These are phyloP conservation scores for Talaromyces sp. DNA, from an alignment of 2,329 filamentous ascomycete genomes.

Conservation along the genomic window DNA sequence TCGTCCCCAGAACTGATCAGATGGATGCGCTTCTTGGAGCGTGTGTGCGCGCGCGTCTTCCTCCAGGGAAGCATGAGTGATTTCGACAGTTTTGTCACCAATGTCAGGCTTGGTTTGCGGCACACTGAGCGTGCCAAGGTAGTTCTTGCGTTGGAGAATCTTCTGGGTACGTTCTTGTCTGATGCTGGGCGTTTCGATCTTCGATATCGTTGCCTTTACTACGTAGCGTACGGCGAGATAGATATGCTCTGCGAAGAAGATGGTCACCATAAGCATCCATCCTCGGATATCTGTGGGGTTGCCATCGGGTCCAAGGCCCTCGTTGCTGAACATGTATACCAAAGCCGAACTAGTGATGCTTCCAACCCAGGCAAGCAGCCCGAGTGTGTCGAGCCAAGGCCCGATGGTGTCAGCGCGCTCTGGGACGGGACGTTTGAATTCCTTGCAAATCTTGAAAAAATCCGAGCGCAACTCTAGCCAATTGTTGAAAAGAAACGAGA, in stretches of 20 bases:
- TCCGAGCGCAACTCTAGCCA: conserved; percentile 94
- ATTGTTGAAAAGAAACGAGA: conserved; percentile 91
- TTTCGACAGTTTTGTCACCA: conserved; percentile 17
- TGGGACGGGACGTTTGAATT: conserved; percentile 83
- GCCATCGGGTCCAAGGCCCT: conserved; percentile 46
- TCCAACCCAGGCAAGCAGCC: conserved; percentile 89
- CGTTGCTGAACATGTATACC: conserved; percentile 79
- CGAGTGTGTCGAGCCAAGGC: conserved; percentile 83
- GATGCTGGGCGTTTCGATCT: conserved; percentile 78
- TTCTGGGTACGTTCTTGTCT: conserved; percentile 81
- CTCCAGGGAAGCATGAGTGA: conserved; percentile 36
- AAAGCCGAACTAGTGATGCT: conserved; percentile 83
- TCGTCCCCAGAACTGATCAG: conserved; percentile 40
- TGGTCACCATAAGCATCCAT: conserved; percentile 75
- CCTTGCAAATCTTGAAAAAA: conserved; percentile 89
- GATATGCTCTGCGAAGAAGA: conserved; percentile 83
- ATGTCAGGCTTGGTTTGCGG: conserved; percentile 3
- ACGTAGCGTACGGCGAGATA: conserved; percentile 74
- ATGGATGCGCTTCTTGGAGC: conserved; percentile 26
- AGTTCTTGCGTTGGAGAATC: conserved; percentile 72
- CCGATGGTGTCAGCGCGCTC: conserved; percentile 91
- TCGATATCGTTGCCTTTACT: conserved; percentile 68
- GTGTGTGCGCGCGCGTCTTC: conserved; percentile 36
- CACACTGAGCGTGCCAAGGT: conserved; percentile 52
- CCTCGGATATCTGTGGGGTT: conserved; percentile 60